Base-by-base conservation (phyloP, 2,329 filamentous ascomycete genomes). In the Hymenoscyphus linearis region DNA sequence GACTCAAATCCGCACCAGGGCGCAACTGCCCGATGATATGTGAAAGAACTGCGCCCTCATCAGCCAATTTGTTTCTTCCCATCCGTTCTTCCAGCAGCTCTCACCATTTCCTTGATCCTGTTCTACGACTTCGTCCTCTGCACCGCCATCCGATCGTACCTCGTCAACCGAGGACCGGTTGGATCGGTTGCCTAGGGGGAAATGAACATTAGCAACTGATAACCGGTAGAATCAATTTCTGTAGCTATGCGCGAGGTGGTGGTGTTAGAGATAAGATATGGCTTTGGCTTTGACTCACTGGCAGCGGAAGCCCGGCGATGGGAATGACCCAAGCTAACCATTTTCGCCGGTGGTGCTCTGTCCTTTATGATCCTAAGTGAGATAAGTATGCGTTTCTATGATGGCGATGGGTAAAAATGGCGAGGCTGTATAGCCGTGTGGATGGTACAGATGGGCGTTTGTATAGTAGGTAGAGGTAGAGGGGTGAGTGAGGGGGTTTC, bases 21-120 rank as follows among this genome's bases (percentile, higher is more conserved):
- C 95, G 89, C 65, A 99, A 82, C 78, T 99, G 95, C 58, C 93
- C 96, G 73, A 99, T 98, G 77, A 99, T 96, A 77, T 98, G 93
- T 62, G 87, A 90, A 68, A 99, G 88, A 72, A 99, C 95, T 96
- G 52, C 52, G 59, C 52, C 31, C n/a, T 55, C 66, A 66, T 69
- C 59, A 68, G 61, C 60, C 16, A 52, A 35, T 56, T n/a, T 47
- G 26, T 60, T 50, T 52, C 44, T 27, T 34, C 35, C 31, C 35
- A n/a, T 50, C 27, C 12, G 55, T 3, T 36, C 10, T 18, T 14
- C 36, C 35, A 27, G 37, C 16, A 31, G 22, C 52, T 75, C 87
- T 75, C 78, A 96, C 91, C 89, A 83, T 93, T 97, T 77, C 93
- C 92, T 82, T 98, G 92, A 60, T 97, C 93, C 63, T 90, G 85